A percentile compares a stretch with the other conserved stretches of the same genome.
These are phyloP conservation scores for Aquilaria agallochum DNA, from an alignment of 441 rosid genomes.

Conservation along the genomic window DNA sequence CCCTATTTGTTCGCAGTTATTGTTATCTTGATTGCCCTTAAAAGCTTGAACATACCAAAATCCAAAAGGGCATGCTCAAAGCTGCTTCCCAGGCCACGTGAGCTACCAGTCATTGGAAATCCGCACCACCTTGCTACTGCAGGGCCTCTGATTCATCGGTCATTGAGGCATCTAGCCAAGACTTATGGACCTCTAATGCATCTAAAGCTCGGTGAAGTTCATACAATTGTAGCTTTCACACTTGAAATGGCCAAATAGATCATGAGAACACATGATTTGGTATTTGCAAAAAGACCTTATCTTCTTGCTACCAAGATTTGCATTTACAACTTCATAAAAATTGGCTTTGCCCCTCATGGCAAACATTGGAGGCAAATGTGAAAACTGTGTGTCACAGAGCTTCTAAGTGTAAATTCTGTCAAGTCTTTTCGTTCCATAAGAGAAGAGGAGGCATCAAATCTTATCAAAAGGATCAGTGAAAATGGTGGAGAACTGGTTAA, in stretches of 20 bases:
- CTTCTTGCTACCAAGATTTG: background rate
- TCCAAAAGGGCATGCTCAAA: background rate
- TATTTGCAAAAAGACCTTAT: conserved; percentile 17
- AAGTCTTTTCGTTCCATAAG: conserved; percentile 10
- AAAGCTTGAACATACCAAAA: too few species aligned
- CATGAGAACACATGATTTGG: too few species aligned
- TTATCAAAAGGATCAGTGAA: conserved; percentile 1
- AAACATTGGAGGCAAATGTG: conserved; percentile 6
- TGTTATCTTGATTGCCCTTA: too few species aligned
- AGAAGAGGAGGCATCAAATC: background rate
- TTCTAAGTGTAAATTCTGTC: conserved; percentile 16
- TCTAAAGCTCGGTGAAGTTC: conserved; percentile 11
- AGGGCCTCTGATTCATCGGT: too few species aligned
- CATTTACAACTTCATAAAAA: conserved; percentile 6
- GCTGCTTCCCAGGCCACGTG: too few species aligned
- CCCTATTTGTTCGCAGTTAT: too few species aligned
- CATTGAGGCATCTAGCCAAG: conserved; percentile 14
- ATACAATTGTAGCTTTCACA: too few species aligned
- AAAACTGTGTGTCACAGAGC: conserved; percentile 12
- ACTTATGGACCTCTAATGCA: conserved; percentile 25
- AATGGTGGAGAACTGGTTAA: conserved; percentile 13
- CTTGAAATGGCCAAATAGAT: too few species aligned
- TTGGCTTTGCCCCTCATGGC: conserved; percentile 11
- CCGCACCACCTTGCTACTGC: background rate
- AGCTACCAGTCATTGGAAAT: too few species aligned